These are phyloP conservation scores for Rhododendron griersonianum DNA, from an alignment of 148 eudicot species.

Conservation along the genomic window DNA sequence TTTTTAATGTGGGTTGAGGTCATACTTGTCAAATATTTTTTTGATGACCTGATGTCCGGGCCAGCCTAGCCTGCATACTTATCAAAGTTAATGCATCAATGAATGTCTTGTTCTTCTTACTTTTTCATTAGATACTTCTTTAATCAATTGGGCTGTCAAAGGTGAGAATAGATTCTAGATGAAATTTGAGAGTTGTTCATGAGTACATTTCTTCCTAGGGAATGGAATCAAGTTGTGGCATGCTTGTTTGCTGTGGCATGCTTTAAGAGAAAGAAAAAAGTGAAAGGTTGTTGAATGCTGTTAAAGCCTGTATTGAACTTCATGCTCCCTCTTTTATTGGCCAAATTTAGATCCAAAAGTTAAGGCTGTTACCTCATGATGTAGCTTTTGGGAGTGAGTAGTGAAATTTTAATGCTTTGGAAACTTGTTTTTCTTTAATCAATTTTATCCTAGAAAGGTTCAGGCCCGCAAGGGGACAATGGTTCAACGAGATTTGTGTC, in stretches of 20 bases:
- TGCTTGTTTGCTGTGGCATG: conserved; percentile 2
- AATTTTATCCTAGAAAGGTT: conserved; percentile 1
- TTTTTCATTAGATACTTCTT: background rate
- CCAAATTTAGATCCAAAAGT: background rate
- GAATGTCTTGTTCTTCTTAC: background rate
- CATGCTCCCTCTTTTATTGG: background rate
- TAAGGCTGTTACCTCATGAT: conserved; percentile 12
- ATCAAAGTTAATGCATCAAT: background rate
- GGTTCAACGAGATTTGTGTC: background rate
- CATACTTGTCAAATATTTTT: background rate
- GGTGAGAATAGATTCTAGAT: background rate
- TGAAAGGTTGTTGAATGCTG: conserved; percentile 19
- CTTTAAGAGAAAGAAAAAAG: conserved; percentile 21
- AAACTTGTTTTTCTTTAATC: background rate
- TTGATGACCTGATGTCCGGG: background rate
- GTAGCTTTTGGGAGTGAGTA: background rate
- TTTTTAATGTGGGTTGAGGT: background rate
- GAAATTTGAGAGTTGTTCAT: background rate
- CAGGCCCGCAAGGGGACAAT: background rate
- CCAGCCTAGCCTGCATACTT: background rate
- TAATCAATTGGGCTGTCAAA: background rate
- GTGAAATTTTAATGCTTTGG: background rate
- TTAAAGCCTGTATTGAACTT: conserved; percentile 2
- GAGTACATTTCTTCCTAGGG: background rate
- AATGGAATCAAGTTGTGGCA: conserved; percentile 13